These are phyloP conservation scores for Berberis vulgaris DNA, from an alignment of 164 flowering plant species.

Conservation along the genomic window DNA sequence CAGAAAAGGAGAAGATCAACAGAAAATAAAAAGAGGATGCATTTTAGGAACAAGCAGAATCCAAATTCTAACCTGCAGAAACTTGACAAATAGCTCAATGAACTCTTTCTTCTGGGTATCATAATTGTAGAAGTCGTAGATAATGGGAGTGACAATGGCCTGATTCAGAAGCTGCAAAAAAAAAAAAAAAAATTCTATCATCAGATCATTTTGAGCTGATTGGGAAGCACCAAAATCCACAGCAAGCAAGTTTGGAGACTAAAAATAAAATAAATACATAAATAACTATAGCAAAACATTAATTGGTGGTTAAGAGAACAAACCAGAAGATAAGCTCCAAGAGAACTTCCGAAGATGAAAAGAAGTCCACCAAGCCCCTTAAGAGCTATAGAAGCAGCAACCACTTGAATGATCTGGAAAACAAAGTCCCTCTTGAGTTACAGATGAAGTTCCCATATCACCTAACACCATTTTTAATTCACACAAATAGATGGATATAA, in stretches of 20 bases:
- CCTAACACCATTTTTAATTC: neutral
- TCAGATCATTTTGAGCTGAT: too few relatives aligned
- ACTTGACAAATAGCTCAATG: constrained; percentile 46
- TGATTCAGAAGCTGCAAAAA: constrained; percentile 11
- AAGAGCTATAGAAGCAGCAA: constrained; percentile 35
- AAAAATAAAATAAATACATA: neutral
- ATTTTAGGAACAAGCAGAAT: too few relatives aligned
- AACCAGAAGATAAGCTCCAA: constrained; percentile 82
- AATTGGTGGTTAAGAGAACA: neutral
- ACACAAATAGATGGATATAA: neutral
- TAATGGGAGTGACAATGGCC: constrained; percentile 44
- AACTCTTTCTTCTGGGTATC: constrained; percentile 49
- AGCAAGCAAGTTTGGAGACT: neutral
- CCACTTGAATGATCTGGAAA: constrained; percentile 44
- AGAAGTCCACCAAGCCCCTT: constrained; percentile 66
- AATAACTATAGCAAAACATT: neutral
- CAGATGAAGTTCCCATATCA: neutral
- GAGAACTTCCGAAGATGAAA: constrained; percentile 58
- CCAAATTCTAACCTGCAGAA: constrained; percentile 42
- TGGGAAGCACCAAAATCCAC: too few relatives aligned
- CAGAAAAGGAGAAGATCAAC: too few relatives aligned
- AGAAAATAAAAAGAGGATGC: too few relatives aligned
- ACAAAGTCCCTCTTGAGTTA: neutral
- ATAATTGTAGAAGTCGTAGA: constrained; percentile 73
- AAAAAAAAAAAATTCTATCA: neutral